These are phyloP conservation scores for Yamadazyma olivae DNA, from an alignment of 805 yeast genomes.

Conservation along the genomic window DNA sequence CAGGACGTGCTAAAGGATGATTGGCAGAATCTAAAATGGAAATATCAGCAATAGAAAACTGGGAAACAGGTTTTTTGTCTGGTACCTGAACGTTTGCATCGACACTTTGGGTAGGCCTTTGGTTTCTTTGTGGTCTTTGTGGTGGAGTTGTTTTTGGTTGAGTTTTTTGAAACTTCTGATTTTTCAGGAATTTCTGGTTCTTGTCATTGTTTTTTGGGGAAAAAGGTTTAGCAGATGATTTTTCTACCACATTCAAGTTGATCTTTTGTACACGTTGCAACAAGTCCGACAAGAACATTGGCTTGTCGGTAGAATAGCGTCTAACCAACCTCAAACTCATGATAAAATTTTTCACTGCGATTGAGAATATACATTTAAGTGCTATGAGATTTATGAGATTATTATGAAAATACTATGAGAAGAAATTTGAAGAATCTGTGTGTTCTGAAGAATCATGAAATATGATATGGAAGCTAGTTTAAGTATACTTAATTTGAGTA, in stretches of 20 bases:
- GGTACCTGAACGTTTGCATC: background rate
- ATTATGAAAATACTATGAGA: too few relatives aligned
- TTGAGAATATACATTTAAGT: too few relatives aligned
- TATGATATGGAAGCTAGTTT: too few relatives aligned
- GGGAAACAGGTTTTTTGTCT: background rate
- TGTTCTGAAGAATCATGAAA: too few relatives aligned
- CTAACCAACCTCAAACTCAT: conserved; percentile 10
- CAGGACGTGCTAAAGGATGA: conserved; percentile 15
- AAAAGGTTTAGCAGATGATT: background rate
- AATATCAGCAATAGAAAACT: background rate
- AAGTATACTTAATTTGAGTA: too few relatives aligned
- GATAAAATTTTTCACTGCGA: too few relatives aligned
- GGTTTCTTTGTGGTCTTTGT: background rate
- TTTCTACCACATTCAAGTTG: conserved; percentile 6
- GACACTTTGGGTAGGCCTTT: background rate
- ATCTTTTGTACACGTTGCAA: conserved; percentile 33
- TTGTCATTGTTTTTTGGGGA: background rate
- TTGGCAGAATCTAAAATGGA: conserved; percentile 14
- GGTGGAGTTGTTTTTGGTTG: background rate
- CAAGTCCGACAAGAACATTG: conserved; percentile 30
- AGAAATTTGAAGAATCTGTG: too few relatives aligned
- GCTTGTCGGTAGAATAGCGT: conserved; percentile 9
- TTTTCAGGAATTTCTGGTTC: too few relatives aligned
- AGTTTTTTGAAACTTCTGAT: background rate
- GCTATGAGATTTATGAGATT: too few relatives aligned